These are phyloP conservation scores for Neurospora sp. DNA, from an alignment of 2,329 filamentous ascomycete species.

Conservation along the genomic window DNA sequence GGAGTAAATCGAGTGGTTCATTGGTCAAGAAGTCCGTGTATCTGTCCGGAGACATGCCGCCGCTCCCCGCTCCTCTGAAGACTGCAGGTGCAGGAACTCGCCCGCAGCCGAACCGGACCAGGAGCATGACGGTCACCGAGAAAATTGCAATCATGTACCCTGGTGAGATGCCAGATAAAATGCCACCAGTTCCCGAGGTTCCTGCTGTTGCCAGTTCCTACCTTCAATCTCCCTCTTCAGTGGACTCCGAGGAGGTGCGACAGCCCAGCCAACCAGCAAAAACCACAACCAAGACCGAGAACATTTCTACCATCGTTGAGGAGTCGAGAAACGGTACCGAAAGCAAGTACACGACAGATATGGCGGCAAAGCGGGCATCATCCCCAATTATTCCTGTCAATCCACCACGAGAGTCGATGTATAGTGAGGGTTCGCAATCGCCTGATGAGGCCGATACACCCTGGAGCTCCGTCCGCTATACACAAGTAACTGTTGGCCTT, in stretches of 20 bases:
- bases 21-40: constrained; percentile 35
- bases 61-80: constrained; percentile 38
- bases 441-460: constrained; percentile 33
- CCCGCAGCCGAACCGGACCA: constrained; percentile 41
- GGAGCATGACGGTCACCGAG: constrained; percentile 50
- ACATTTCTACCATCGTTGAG: constrained; percentile 30
- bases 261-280: constrained; percentile 28
- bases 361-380: constrained; percentile 33
- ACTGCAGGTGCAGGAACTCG: constrained; percentile 28
- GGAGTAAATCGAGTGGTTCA: constrained; percentile 41
- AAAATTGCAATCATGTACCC: constrained; percentile 45
- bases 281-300: constrained; percentile 29
- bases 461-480: constrained; percentile 43
- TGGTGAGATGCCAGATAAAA: neutral
- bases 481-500: constrained; percentile 34
- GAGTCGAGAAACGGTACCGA: constrained; percentile 16
- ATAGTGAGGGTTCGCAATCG: neutral
- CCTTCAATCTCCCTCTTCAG: constrained; percentile 16
- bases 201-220: constrained; percentile 28
- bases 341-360: constrained; percentile 18
- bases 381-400: constrained; percentile 37
- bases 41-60: constrained; percentile 28
- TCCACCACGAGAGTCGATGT: neutral
- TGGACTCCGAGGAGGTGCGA: constrained; percentile 16
- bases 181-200: constrained; percentile 32